Percentiles rank a stretch among this genome's conserved stretches.
Evolutionary conservation across 2,329 filamentous ascomycete genomes (phyloP).

Genomic region (Aspergillus fumigatus): DNA sequence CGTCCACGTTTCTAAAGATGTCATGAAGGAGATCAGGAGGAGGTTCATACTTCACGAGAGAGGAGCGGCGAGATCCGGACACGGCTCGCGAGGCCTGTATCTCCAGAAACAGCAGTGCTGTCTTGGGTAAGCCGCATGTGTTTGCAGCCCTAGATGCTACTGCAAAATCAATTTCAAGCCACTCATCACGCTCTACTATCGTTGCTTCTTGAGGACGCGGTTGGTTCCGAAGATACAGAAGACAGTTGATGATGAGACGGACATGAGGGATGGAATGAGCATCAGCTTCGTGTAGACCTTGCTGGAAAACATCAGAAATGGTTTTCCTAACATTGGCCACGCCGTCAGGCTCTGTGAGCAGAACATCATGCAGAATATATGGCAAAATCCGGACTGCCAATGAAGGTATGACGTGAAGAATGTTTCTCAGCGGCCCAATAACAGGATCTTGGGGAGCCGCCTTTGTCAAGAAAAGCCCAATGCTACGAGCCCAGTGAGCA

Average conservation of each 20-base stretch:
- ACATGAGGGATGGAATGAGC: slow-evolving; percentile 56
- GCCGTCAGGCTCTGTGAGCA: slow-evolving; percentile 63
- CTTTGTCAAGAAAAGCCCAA: slow-evolving; percentile 51
- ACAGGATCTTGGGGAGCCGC: slow-evolving; percentile 61
- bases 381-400: slow-evolving; percentile 74
- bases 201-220: slow-evolving; percentile 69
- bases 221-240: slow-evolving; percentile 87
- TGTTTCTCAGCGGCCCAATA: slow-evolving; percentile 61
- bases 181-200: slow-evolving; percentile 70
- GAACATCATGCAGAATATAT: slow-evolving; percentile 76
- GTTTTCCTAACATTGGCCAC: slow-evolving; percentile 55
- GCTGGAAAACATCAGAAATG: slow-evolving; percentile 62
- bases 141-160: slow-evolving; percentile 67
- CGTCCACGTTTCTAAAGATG: slow-evolving; percentile 89
- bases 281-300: slow-evolving; percentile 54
- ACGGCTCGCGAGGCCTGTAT: slow-evolving; percentile 56
- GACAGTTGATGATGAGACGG: slow-evolving; percentile 67
- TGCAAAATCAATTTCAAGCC: slow-evolving; percentile 79
- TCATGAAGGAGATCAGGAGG: slow-evolving; percentile 67
- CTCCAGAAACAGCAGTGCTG: slow-evolving; percentile 78
- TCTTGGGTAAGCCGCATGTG: slow-evolving; percentile 78
- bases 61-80: slow-evolving; percentile 63
- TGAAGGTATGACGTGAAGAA: slow-evolving; percentile 61
- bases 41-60: slow-evolving; percentile 49
- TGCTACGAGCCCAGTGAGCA: slow-evolving; percentile 31